Conservation (phyloP, 2,329 filamentous ascomycete species). For the Sclerotinia minor region DNA sequence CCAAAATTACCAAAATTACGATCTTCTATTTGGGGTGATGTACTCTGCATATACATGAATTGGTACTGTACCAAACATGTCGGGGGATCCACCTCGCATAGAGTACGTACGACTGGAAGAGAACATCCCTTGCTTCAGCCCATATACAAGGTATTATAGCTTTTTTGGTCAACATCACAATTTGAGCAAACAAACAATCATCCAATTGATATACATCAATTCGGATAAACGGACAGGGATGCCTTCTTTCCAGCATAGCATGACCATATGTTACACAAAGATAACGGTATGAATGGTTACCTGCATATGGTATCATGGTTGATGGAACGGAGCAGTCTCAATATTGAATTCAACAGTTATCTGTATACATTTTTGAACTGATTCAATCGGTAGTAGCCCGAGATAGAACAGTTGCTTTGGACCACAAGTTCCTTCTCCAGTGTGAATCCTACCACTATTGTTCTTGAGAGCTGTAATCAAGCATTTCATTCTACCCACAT, state of each 20-base stretch:
- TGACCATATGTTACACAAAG: constrained; percentile 14
- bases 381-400: constrained; percentile 19
- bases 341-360: constrained; percentile 17
- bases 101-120: background rate
- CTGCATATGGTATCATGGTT: constrained; percentile 23
- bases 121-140: constrained; percentile 19
- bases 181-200: background rate
- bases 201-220: background rate
- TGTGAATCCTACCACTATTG: background rate
- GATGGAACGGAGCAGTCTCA: constrained; percentile 13
- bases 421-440: constrained; percentile 2
- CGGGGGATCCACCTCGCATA: constrained; percentile 18
- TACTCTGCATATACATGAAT: constrained; percentile 21
- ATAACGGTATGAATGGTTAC: constrained; percentile 22
- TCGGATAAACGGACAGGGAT: background rate
- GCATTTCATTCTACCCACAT: background rate
- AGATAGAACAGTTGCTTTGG: constrained; percentile 17
- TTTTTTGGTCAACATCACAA: background rate
- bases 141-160: background rate
- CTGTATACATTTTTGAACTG: constrained; percentile 7
- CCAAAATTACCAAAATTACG: constrained; percentile 6
- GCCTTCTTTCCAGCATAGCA: background rate
- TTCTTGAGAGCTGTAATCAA: background rate
- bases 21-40: constrained; percentile 7
- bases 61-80: constrained; percentile 15